Conservation (phyloP, 1,284 basidiomycete species). For the Porodaedalea pini region DNA sequence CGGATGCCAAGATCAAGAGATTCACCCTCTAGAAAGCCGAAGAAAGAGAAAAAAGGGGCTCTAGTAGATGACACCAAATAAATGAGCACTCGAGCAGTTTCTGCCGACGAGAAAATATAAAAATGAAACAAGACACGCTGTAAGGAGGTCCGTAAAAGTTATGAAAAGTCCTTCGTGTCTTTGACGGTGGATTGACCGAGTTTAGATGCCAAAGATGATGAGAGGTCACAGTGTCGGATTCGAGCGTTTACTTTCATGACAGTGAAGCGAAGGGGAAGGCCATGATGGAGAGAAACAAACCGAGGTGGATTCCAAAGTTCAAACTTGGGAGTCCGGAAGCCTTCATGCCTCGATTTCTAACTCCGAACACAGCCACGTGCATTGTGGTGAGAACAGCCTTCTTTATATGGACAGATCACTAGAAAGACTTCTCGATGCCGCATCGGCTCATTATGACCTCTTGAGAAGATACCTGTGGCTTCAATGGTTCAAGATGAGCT, state of each 20-base stretch:
- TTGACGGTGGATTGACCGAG: neutral
- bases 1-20: neutral
- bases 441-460: neutral
- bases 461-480: neutral
- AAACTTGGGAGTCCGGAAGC: neutral
- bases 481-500: neutral
- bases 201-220: neutral
- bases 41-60: neutral
- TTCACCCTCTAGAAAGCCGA: neutral
- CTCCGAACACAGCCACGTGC: neutral
- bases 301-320: constrained; percentile 3
- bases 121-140: neutral
- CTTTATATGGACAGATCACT: neutral
- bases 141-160: neutral
- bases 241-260: neutral
- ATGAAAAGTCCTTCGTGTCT: neutral
- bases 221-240: too few species aligned
- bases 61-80: too few species aligned
- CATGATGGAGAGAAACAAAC: constrained; percentile 9
- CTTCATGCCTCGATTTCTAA: neutral
- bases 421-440: neutral
- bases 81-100: neutral
- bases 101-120: neutral
- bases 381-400: neutral
- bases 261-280: neutral